Base-by-base conservation (phyloP, 225 moss, liverwort and hornwort genomes). In the Takakia lepidozioides region DNA sequence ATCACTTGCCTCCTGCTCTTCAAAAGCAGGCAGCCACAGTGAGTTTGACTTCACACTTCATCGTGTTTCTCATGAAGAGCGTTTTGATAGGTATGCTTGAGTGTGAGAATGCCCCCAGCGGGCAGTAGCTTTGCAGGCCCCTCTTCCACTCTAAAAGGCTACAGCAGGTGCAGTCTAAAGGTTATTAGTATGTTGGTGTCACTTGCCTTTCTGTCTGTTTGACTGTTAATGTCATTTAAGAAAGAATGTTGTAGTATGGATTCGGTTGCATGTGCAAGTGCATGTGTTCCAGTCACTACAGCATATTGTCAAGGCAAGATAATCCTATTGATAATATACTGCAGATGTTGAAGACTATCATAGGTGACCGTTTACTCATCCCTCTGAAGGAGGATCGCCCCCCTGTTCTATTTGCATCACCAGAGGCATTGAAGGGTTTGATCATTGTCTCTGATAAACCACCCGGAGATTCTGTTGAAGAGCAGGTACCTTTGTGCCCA, bases 401-500 rank as follows among this genome's bases (percentile, higher is more conserved):
- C 22, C 86, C 88, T 10, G 1, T 68, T 19, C 45, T 69, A 2
- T 95, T 86, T 59, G 61, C 75, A 19, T 95, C 93, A 4, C 93
- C 93, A 0, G 89, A 89, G 54, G 45, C 47, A 3, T 51, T 95
- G 49, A 86, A 84, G 61, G 81, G 89, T 5, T 74, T 51, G 22
- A 78, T 95, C 2, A 69, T 95, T 29, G 52, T 95, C 27, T 95
- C 89, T 21, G 84, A 95, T 59, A 89, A 95, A 45, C 93, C 93
- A 17, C 69, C 67, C 1, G 57, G 63, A 27, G 78, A 86, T 24
- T 65, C 65, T 0, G 19, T 86, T 2, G 82, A 70, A 60, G 58
- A 84, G 48, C 93, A 95, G 68, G 89, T 93, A 63, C n/a, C n/a
- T n/a, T n/a, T n/a, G n/a, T n/a, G n/a, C n/a, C n/a, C n/a, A n/a